Evolutionary conservation across 1,139 yeast genomes (phyloP).

Genomic region (Pichia sp.): DNA sequence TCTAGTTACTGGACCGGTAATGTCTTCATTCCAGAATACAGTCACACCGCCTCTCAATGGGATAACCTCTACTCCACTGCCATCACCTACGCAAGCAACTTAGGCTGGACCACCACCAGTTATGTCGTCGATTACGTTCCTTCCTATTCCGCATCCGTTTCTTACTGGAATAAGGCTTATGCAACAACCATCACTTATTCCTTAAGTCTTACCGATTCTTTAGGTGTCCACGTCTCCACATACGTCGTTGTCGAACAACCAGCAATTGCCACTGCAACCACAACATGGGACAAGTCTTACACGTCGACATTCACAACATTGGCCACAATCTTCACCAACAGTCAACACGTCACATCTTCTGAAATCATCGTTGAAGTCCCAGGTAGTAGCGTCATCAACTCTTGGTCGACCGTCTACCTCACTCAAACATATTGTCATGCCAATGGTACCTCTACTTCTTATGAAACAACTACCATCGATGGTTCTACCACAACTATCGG

Average conservation of each 20-base stretch:
- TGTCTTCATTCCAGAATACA: too few species aligned
- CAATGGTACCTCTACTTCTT: slow-evolving; percentile 5
- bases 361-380: slow-evolving; percentile 14
- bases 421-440: slow-evolving; percentile 2
- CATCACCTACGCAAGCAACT: too few species aligned
- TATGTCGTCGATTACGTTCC: slow-evolving; percentile 8
- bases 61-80: too few species aligned
- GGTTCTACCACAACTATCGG: slow-evolving; percentile 9
- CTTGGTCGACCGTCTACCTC: slow-evolving; percentile 10
- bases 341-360: slow-evolving; percentile 9
- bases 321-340: neutral
- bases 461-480: neutral
- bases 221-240: slow-evolving; percentile 11
- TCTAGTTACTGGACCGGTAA: too few species aligned
- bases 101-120: neutral
- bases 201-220: neutral
- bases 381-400: slow-evolving; percentile 2
- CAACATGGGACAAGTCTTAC: slow-evolving; percentile 6
- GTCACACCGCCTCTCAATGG: too few species aligned
- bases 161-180: slow-evolving; percentile 12
- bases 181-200: slow-evolving; percentile 6
- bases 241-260: slow-evolving; percentile 11
- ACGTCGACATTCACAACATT: slow-evolving; percentile 7
- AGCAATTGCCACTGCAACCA: slow-evolving; percentile 1
- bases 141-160: slow-evolving; percentile 10